Evolutionary conservation across 805 yeast species (phyloP).

Genomic region (Pachysolen tannophilus): DNA sequence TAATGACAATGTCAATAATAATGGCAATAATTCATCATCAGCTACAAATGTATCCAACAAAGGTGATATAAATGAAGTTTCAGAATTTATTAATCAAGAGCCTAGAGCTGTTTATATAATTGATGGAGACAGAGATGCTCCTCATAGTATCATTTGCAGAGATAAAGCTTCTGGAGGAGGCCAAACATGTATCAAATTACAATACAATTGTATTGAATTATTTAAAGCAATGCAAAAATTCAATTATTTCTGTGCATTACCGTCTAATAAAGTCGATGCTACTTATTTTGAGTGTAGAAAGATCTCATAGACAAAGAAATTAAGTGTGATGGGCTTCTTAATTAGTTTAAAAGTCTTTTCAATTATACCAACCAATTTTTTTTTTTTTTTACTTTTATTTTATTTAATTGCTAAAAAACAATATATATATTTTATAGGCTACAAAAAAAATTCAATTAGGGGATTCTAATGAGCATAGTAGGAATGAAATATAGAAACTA

Average conservation of each 20-base stretch:
- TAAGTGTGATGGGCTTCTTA: too few relatives aligned
- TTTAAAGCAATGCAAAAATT: constrained; percentile 37
- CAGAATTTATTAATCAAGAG: constrained; percentile 1
- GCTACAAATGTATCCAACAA: background rate
- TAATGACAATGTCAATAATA: too few relatives aligned
- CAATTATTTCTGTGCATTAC: constrained; percentile 37
- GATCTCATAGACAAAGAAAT: too few relatives aligned
- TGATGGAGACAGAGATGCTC: constrained; percentile 1
- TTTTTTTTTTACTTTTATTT: too few relatives aligned
- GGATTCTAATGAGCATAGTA: too few relatives aligned
- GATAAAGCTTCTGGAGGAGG: constrained; percentile 29
- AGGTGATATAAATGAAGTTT: background rate
- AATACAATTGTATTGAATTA: constrained; percentile 26
- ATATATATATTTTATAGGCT: too few relatives aligned
- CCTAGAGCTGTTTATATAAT: constrained; percentile 6
- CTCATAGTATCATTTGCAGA: constrained; percentile 34
- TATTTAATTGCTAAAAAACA: too few relatives aligned
- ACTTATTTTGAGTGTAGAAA: constrained; percentile 39
- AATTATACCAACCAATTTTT: too few relatives aligned
- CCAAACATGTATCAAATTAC: constrained; percentile 34
- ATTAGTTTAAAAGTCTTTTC: too few relatives aligned
- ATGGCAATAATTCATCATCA: constrained; percentile 2
- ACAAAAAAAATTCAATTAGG: too few relatives aligned
- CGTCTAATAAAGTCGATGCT: constrained; percentile 33
- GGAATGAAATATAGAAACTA: too few relatives aligned